Percentiles rank a stretch among this genome's conserved stretches.
These are phyloP conservation scores for Pseudocercospora cruenta DNA, from an alignment of 2,329 filamentous ascomycete genomes.

Conservation along the genomic window DNA sequence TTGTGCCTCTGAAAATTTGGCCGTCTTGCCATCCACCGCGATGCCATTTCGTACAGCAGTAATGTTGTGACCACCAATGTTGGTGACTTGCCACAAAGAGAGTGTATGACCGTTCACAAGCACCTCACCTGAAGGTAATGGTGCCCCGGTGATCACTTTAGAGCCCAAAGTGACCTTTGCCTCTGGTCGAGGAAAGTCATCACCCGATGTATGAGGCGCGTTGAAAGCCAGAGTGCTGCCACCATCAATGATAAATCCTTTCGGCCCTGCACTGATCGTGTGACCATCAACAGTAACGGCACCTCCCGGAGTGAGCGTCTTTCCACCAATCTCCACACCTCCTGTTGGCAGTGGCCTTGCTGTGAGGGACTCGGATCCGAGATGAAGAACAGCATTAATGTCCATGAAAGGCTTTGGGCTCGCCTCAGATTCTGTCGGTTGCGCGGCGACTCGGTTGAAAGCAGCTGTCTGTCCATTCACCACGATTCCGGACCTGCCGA, in stretches of 20 bases:
- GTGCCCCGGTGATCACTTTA: not conserved
- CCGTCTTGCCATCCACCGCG: not conserved
- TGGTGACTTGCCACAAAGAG: not conserved
- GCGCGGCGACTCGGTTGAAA: not conserved
- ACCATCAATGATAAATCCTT: not conserved
- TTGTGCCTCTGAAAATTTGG: not conserved
- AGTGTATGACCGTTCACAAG: not conserved
- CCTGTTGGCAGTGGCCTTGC: not conserved
- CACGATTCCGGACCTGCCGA: conserved; percentile 1
- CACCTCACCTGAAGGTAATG: not conserved
- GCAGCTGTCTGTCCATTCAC: conserved; percentile 7
- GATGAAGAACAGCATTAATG: not conserved
- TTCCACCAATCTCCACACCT: not conserved
- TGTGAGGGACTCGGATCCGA: not conserved
- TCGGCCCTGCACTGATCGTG: not conserved
- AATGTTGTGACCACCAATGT: not conserved
- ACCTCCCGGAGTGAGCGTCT: not conserved
- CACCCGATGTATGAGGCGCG: not conserved
- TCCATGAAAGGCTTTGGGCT: not conserved
- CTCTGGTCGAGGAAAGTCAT: not conserved
- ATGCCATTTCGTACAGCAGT: not conserved
- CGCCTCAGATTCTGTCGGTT: not conserved
- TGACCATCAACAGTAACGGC: not conserved
- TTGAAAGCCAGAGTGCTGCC: not conserved
- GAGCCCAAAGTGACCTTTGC: not conserved